Evolutionary conservation across 2,329 filamentous ascomycete genomes (phyloP).

Genomic region (Trichoderma endophyticum): DNA sequence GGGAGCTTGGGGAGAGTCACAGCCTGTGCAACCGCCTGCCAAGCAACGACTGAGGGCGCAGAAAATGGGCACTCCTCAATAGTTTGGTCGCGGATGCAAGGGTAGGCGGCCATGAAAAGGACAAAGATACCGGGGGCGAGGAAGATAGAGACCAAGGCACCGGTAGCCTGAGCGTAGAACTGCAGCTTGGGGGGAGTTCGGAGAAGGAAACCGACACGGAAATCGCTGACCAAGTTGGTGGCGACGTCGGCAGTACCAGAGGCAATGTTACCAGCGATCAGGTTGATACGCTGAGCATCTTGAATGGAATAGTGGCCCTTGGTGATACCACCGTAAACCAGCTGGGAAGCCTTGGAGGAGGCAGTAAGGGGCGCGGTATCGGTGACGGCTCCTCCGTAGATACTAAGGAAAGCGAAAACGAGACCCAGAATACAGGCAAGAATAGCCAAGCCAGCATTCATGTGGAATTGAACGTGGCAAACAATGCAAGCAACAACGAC

Average conservation of each 20-base stretch:
- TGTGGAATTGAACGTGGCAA: conserved; percentile 49
- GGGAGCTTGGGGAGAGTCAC: conserved; percentile 56
- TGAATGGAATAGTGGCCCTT: conserved; percentile 47
- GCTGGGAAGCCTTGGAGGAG: conserved; percentile 65
- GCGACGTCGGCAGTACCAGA: conserved; percentile 55
- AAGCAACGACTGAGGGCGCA: conserved; percentile 62
- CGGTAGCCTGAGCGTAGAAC: conserved; percentile 63
- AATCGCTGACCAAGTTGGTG: conserved; percentile 57
- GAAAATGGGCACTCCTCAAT: conserved; percentile 51
- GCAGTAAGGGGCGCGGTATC: conserved; percentile 62
- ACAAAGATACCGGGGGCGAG: conserved; percentile 65
- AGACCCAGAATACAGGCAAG: conserved; percentile 55
- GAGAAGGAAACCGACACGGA: conserved; percentile 66
- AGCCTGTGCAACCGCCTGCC: conserved; percentile 62
- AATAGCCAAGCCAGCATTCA: conserved; percentile 55
- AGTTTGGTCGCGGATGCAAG: conserved; percentile 57
- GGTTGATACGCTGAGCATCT: conserved; percentile 61
- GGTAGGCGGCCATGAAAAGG: conserved; percentile 65
- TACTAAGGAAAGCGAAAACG: conserved; percentile 55
- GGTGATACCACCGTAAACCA: conserved; percentile 64
- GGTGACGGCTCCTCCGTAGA: conserved; percentile 52
- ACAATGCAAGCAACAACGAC: conserved; percentile 53
- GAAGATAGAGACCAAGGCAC: conserved; percentile 62
- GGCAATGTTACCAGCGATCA: conserved; percentile 59
- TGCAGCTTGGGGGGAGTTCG: conserved; percentile 62